phyloP scores from a whole-genome alignment of 2,329 filamentous ascomycete genomes.

The Xylaria polymorpha region DNA sequence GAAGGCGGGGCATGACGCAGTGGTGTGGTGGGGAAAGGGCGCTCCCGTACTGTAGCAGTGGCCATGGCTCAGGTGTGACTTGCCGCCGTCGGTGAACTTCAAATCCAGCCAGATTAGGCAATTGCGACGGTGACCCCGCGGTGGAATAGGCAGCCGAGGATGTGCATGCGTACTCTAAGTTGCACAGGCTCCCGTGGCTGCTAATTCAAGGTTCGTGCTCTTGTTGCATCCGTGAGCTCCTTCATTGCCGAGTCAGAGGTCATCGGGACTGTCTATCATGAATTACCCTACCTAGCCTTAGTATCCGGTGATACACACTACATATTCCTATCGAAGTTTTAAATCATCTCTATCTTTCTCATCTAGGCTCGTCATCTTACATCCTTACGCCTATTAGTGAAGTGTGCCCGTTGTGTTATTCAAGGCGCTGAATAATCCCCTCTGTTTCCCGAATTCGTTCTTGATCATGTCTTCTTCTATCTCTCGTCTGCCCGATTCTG shows the following conservation, averaged over 20 bases:
- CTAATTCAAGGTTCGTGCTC: background rate
- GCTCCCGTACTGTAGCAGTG: background rate
- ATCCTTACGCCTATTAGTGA: background rate
- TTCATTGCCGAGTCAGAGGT: background rate
- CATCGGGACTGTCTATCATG: background rate
- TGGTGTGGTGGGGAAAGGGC: too few species aligned
- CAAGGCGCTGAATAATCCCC: background rate
- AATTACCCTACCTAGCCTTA: background rate
- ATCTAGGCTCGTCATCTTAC: background rate
- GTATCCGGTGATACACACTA: background rate
- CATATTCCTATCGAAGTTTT: background rate
- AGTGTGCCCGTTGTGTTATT: background rate
- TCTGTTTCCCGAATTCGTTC: background rate
- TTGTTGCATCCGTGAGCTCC: background rate
- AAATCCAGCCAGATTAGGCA: background rate
- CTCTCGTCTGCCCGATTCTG: conserved; percentile 59
- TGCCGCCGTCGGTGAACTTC: background rate
- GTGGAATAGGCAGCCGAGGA: background rate
- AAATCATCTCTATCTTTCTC: background rate
- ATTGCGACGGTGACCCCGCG: background rate
- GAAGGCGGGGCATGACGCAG: conserved; percentile 39
- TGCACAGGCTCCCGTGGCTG: background rate
- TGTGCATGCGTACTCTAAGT: background rate
- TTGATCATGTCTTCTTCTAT: conserved; percentile 52
- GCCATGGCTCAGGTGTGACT: background rate